A percentile compares a stretch with the other conserved stretches of the same genome.
Conservation (phyloP, 2,329 filamentous ascomycete genomes). For the Fusarium nisikadoi region DNA sequence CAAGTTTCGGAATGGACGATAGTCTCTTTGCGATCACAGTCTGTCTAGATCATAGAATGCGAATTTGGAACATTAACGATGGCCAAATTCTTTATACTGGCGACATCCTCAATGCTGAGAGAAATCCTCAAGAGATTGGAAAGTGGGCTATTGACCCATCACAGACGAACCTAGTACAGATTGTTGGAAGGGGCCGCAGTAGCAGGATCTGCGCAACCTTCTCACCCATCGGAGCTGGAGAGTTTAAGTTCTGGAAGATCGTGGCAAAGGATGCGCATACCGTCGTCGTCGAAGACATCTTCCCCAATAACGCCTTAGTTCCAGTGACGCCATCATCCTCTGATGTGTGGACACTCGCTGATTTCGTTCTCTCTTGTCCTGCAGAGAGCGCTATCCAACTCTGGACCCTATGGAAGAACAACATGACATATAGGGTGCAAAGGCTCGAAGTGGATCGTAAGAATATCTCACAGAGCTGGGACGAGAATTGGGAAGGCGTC, state of each 20-base stretch:
- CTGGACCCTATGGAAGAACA: conserved; percentile 88
- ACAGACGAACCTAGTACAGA: conserved; percentile 79
- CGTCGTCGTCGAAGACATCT: conserved; percentile 76
- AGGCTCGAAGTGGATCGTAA: conserved; percentile 77
- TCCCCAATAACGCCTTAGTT: conserved; percentile 67
- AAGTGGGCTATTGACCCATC: conserved; percentile 83
- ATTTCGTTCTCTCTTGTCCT: conserved; percentile 73
- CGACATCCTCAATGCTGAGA: conserved; percentile 78
- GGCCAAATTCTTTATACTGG: conserved; percentile 80
- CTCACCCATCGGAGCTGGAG: conserved; percentile 85
- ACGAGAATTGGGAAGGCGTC: conserved; percentile 75
- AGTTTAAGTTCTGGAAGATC: conserved; percentile 94
- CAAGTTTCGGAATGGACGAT: conserved; percentile 61
- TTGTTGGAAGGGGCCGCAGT: conserved; percentile 69
- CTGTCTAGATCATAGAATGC: conserved; percentile 87
- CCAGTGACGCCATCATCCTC: conserved; percentile 77
- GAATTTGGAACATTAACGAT: conserved; percentile 88
- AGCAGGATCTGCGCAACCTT: conserved; percentile 77
- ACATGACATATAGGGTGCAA: conserved; percentile 80
- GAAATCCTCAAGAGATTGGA: conserved; percentile 74
- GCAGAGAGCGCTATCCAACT: conserved; percentile 67
- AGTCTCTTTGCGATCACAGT: conserved; percentile 76
- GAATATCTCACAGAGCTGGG: conserved; percentile 70
- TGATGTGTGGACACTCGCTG: conserved; percentile 82
- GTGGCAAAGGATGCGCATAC: conserved; percentile 72